A percentile compares a stretch with the other conserved stretches of the same genome.
Evolutionary conservation across 176 grass and related monocot genomes (phyloP).

Genomic region (Panicum miliaceum): DNA sequence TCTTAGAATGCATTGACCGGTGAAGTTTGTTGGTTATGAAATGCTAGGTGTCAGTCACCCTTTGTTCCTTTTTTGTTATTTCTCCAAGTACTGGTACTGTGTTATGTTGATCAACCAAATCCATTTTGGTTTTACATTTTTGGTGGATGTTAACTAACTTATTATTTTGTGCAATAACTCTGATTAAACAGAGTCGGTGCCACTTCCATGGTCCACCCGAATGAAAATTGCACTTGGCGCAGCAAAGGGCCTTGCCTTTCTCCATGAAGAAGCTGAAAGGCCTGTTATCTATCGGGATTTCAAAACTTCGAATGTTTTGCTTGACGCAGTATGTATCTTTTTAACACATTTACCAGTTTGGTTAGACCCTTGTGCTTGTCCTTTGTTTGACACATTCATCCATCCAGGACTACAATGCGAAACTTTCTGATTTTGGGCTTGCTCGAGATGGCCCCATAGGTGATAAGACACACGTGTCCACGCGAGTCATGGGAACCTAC

Average conservation of each 20-base stretch:
- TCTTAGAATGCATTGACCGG: background rate
- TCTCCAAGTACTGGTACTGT: background rate
- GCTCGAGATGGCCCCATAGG: slow-evolving; percentile 77
- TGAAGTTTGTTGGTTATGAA: background rate
- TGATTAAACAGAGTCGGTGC: slow-evolving; percentile 52
- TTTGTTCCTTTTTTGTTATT: background rate
- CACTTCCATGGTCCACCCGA: slow-evolving; percentile 70
- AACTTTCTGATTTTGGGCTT: slow-evolving; percentile 81
- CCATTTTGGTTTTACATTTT: slow-evolving; percentile 3
- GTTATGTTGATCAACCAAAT: background rate
- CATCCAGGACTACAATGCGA: slow-evolving; percentile 71
- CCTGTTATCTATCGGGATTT: slow-evolving; percentile 84
- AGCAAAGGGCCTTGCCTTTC: slow-evolving; percentile 79
- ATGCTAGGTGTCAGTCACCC: too few species aligned
- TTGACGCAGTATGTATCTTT: slow-evolving; percentile 56
- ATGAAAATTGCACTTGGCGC: slow-evolving; percentile 81
- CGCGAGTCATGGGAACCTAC: slow-evolving; percentile 73
- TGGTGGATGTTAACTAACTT: background rate
- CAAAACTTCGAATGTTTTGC: slow-evolving; percentile 79
- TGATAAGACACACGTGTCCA: slow-evolving; percentile 80
- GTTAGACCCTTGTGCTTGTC: slow-evolving; percentile 16
- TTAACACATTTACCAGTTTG: slow-evolving; percentile 1
- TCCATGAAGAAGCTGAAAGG: slow-evolving; percentile 75
- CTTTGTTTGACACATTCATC: slow-evolving; percentile 32
- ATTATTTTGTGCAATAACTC: slow-evolving; percentile 1